Base-by-base conservation (phyloP, 2,329 filamentous ascomycete species). In the Monosporascus cannonballus region DNA sequence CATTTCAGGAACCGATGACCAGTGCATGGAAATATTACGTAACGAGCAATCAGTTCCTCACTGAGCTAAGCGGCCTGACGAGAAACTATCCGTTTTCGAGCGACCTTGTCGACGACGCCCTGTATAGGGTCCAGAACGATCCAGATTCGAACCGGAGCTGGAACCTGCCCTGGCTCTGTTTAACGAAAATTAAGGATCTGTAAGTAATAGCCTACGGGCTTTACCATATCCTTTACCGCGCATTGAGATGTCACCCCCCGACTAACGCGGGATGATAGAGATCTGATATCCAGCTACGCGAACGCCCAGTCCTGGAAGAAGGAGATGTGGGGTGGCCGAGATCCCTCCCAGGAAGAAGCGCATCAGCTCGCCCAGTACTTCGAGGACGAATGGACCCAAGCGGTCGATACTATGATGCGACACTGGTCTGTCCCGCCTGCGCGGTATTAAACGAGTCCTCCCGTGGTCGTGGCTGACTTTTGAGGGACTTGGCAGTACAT, bases 111-210 rank as follows among this genome's bases (percentile, higher is more conserved):
- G 76, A 80, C 48, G 85, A 88, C 62, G 86, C 86, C 0, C 84
- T 86, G 61, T 69, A 72, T 51, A 74, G 84, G 22, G 86, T 90
- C 3, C 75, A 78, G 51, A 73, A 71, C 27, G 87, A 90, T 56
- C 84, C 85, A 0, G 72, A 77, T 18, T 86, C 83, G 57, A 84
- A 83, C 60, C 77, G 83, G 24, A 89, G 85, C 64, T 90, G 87
- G 86, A 91, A 90, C 64, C 75, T 87, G 60, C 87, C 85, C 42
- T 90, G 87, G 86, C 71, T 90, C 46, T 83, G 87, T 34, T 71
- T 90, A 9, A 72, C 71, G 42, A 89, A 88, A 67, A 83, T 89
- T 49, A 74, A 77, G 22, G 79, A 82, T 52, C 83, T 85, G 84
- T 86, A 71, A 68, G 80, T 74, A 24, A n/a, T 22, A 17, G 41